Conservation (phyloP, 2,329 filamentous ascomycete genomes). For the Stagonosporopsis tanaceti region DNA sequence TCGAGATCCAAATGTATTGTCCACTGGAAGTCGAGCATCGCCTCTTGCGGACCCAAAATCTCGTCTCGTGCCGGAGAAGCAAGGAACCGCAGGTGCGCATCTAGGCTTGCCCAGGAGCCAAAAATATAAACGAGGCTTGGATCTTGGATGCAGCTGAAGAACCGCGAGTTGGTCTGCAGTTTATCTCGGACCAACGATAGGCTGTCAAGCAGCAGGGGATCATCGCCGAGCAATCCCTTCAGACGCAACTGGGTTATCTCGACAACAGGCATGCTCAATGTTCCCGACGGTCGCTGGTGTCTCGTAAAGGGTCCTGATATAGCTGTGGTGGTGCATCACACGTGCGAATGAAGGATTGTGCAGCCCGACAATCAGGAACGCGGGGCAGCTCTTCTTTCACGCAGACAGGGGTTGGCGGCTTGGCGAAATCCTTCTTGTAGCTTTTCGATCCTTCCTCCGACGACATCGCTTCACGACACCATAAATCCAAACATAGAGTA, state of each 20-base stretch:
- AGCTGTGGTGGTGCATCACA: constrained; percentile 18
- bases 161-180: constrained; percentile 38
- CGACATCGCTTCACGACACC: constrained; percentile 21
- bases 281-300: neutral
- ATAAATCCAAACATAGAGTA: neutral
- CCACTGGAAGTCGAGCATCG: constrained; percentile 42
- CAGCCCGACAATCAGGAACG: constrained; percentile 27
- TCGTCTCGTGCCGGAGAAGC: constrained; percentile 36
- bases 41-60: constrained; percentile 40
- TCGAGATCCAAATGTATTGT: constrained; percentile 37
- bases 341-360: constrained; percentile 25
- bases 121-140: constrained; percentile 41
- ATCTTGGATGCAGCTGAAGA: constrained; percentile 42
- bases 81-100: constrained; percentile 39
- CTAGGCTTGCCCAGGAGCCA: constrained; percentile 41
- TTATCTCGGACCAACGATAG: constrained; percentile 39
- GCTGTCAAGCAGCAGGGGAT: constrained; percentile 35
- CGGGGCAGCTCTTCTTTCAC: constrained; percentile 19
- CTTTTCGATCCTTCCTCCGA: constrained; percentile 14
- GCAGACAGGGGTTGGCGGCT: constrained; percentile 23
- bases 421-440: constrained; percentile 20
- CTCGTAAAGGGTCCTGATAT: constrained; percentile 1
- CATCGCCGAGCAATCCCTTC: constrained; percentile 28
- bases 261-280: constrained; percentile 35
- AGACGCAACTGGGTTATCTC: constrained; percentile 41